These are phyloP conservation scores for Fusarium albosuccineum DNA, from an alignment of 2,329 filamentous ascomycete genomes.

Conservation along the genomic window DNA sequence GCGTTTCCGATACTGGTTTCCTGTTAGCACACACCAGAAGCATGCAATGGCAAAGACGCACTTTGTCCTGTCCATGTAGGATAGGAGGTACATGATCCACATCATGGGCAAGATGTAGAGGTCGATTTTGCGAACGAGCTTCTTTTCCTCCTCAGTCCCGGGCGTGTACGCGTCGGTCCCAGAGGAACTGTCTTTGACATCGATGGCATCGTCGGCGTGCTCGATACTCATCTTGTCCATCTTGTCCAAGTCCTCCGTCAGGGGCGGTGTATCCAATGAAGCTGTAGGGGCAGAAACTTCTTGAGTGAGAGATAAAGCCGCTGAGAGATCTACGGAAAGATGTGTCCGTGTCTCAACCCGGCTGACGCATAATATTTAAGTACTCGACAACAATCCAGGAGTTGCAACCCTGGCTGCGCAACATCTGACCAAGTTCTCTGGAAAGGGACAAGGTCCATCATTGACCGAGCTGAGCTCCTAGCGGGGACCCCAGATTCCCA, in stretches of 20 bases:
- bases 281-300: too few species aligned
- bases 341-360: not conserved
- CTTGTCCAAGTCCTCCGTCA: too few species aligned
- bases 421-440: too few species aligned
- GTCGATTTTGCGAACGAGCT: conserved; percentile 56
- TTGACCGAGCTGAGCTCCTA: too few species aligned
- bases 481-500: not conserved
- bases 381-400: not conserved
- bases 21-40: not conserved
- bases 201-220: conserved; percentile 27
- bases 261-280: too few species aligned
- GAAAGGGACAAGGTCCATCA: too few species aligned
- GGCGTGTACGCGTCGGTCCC: conserved; percentile 44
- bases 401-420: too few species aligned
- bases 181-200: conserved; percentile 6
- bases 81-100: conserved; percentile 70
- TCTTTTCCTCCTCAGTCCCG: conserved; percentile 50
- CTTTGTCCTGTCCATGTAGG: conserved; percentile 74
- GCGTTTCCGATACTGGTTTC: conserved; percentile 60
- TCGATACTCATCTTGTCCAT: conserved; percentile 28
- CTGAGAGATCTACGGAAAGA: not conserved
- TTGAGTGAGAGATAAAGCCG: too few species aligned
- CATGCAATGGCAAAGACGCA: conserved; percentile 53
- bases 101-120: conserved; percentile 61
- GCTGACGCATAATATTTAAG: not conserved